A percentile compares a stretch with the other conserved stretches of the same genome.
Evolutionary conservation across 2,329 filamentous ascomycete species (phyloP).

Genomic region (Botrytis fragariae): DNA sequence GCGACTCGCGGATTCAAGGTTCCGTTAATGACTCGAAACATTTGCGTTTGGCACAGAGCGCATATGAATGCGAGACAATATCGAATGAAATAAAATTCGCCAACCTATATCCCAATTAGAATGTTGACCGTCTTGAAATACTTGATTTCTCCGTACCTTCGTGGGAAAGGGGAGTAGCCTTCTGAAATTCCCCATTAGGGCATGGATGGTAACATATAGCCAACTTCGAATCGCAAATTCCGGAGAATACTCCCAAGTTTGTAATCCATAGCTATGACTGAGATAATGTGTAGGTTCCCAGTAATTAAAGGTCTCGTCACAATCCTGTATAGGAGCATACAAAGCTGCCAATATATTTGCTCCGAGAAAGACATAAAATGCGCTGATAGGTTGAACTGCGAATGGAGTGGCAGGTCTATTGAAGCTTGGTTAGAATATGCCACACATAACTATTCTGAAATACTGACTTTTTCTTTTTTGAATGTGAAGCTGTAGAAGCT

Average conservation of each 20-base stretch:
- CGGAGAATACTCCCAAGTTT: slow-evolving; percentile 98
- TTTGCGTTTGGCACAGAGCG: slow-evolving; percentile 74
- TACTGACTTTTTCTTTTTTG: slow-evolving; percentile 32
- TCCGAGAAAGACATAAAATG: slow-evolving; percentile 76
- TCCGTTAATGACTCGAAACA: slow-evolving; percentile 75
- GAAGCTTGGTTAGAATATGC: slow-evolving; percentile 20
- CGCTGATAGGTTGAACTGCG: slow-evolving; percentile 67
- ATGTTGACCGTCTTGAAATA: background rate
- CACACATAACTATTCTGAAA: background rate
- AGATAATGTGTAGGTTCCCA: slow-evolving; percentile 98
- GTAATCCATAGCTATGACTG: slow-evolving; percentile 84
- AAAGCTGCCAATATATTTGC: slow-evolving; percentile 74
- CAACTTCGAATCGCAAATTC: slow-evolving; percentile 94
- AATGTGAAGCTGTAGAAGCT: slow-evolving; percentile 21
- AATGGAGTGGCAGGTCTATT: slow-evolving; percentile 50
- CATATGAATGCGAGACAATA: slow-evolving; percentile 71
- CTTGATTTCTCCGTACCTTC: slow-evolving; percentile 46
- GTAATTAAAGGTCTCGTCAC: slow-evolving; percentile 98
- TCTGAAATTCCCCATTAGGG: slow-evolving; percentile 64
- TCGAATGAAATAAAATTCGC: slow-evolving; percentile 86
- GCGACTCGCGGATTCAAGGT: slow-evolving; percentile 81
- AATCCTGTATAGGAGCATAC: slow-evolving; percentile 92
- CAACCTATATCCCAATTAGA: slow-evolving; percentile 43
- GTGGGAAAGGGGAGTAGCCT: slow-evolving; percentile 60
- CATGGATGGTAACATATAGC: slow-evolving; percentile 83